Base-by-base conservation (phyloP, 208 protist species). In the Trypanosoma grayi region DNA sequence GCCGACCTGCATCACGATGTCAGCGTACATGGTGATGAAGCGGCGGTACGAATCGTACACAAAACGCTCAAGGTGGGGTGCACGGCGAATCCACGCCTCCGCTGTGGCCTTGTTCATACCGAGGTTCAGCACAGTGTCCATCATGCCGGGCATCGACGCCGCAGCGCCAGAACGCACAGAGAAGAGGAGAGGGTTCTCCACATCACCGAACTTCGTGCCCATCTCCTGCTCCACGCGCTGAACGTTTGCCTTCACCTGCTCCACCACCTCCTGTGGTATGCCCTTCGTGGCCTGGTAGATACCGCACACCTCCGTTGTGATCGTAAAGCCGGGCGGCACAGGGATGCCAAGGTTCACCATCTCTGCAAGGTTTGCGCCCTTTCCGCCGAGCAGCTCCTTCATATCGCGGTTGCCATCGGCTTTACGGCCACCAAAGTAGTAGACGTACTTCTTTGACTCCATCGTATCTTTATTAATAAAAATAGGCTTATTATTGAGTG, bases 61-160 rank as follows among this genome's bases (percentile, higher is more conserved):
- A 70, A 98, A 98, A 55, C 91, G 86, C 43, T 65, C 30, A 59
- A 94, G 87, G 39, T 83, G 58, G 20, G 80, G 75, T 16, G 75
- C 63, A 41, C 81, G 72, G 24, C 51, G 60, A 39, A 87, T 83
- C 69, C 95, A 80, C 48, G 83, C 83, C 27, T 90, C 78, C 27
- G 92, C 83, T 31, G 73, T 87, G 0, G 54, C 67, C 59, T 94
- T 91, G 72, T 97, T 98, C 31, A 98, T 72, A 37, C 94, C 94
- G 46, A 98, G 83, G 75, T 98, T 98, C 53, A 98, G 80, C 25
- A 98, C 90, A 24, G 95, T 97, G 75, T 96, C 92, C 90, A 97
- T 97, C 95, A 98, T 98, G 28, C 96, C 96, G 40, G 96, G 96
- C 96, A 98, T 98, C 28, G 95, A 98, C 13, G 97, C 85, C 6